A percentile compares a stretch with the other conserved stretches of the same genome.
These are phyloP conservation scores for Exophiala spinifera DNA, from an alignment of 2,329 filamentous ascomycete species.

Conservation along the genomic window DNA sequence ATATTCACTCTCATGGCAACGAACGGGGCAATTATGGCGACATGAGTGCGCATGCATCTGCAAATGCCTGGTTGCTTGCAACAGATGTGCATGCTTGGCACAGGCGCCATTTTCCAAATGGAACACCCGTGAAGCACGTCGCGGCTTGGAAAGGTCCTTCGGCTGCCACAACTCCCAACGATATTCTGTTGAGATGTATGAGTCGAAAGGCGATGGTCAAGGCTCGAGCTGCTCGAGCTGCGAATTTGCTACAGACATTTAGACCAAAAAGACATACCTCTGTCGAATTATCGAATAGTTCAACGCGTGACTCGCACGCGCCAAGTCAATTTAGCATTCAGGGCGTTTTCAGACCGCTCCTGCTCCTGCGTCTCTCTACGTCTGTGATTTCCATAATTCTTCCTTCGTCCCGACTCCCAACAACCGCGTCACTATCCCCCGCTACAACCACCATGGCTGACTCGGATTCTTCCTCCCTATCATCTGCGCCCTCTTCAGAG, in stretches of 20 bases:
- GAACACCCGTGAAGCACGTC: background rate
- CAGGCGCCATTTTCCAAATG: background rate
- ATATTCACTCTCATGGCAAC: background rate
- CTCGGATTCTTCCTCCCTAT: constrained; percentile 57
- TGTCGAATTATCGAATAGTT: background rate
- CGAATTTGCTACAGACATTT: background rate
- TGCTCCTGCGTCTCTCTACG: constrained; percentile 1
- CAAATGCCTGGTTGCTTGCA: background rate
- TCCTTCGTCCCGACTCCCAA: background rate
- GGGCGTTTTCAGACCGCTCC: constrained; percentile 4
- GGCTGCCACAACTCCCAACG: background rate
- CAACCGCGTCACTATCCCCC: background rate
- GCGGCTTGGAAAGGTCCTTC: background rate
- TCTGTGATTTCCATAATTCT: background rate
- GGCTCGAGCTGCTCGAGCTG: background rate
- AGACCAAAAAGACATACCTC: background rate
- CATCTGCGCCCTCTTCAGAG: constrained; percentile 58
- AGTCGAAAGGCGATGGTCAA: too few relatives aligned
- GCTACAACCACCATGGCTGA: constrained; percentile 44
- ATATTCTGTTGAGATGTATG: too few relatives aligned
- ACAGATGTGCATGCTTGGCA: background rate
- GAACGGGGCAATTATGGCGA: background rate
- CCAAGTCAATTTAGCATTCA: constrained; percentile 10
- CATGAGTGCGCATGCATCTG: background rate
- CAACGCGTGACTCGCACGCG: constrained; percentile 3